These are phyloP conservation scores for Neoscytalidium dimidiatum DNA, from an alignment of 2,329 filamentous ascomycete genomes.

Conservation along the genomic window DNA sequence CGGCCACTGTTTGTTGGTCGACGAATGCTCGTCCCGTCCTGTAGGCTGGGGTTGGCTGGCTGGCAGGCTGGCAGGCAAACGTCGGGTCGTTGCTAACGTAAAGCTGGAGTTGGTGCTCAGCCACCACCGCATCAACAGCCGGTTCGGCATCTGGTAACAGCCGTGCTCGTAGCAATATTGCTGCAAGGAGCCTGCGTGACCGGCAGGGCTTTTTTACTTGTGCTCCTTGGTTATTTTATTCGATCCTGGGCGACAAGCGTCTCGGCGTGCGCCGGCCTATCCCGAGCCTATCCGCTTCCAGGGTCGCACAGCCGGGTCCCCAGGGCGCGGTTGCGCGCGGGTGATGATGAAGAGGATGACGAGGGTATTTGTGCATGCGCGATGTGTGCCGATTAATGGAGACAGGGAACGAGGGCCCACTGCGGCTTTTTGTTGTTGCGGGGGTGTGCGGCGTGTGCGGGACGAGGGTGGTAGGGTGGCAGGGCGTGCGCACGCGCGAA, in stretches of 20 bases:
- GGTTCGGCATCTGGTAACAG: background rate
- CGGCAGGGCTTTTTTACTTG: background rate
- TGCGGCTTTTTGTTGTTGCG: slow-evolving; percentile 16
- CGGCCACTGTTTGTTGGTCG: no score
- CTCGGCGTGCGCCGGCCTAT: slow-evolving; percentile 12
- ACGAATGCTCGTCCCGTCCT: background rate
- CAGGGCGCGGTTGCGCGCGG: slow-evolving; percentile 5
- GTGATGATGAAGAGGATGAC: background rate
- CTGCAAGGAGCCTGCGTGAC: slow-evolving; percentile 6
- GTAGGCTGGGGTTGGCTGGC: background rate
- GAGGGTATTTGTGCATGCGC: background rate
- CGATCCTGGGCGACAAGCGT: background rate
- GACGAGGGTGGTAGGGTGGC: no score
- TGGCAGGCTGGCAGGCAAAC: no score
- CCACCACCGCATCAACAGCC: background rate
- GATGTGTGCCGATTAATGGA: slow-evolving; percentile 10
- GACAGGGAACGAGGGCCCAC: background rate
- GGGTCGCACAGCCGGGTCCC: background rate
- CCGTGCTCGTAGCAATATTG: background rate
- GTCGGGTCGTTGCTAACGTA: no score
- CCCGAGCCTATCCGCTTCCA: slow-evolving; percentile 5
- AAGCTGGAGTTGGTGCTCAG: no score
- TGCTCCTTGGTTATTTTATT: no score
- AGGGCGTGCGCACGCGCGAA: background rate
- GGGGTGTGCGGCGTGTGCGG: background rate